These are phyloP conservation scores for Globisporangium abappressorium DNA, from an alignment of 352 stramenopile genomes.

Conservation along the genomic window DNA sequence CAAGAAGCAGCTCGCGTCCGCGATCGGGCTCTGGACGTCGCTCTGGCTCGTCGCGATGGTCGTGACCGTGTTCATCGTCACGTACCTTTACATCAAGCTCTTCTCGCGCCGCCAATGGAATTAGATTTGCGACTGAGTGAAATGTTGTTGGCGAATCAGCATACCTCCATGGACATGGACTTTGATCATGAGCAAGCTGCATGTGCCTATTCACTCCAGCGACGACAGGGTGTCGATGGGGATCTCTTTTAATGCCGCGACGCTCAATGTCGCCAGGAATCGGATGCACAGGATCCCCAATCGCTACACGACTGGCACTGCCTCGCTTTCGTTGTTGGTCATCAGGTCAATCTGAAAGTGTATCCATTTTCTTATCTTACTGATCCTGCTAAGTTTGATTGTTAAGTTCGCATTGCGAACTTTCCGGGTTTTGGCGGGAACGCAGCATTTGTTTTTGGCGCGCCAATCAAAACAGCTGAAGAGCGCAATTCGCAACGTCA, in stretches of 20 bases:
- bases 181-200: not conserved
- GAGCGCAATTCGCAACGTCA: not conserved
- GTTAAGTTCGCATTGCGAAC: not conserved
- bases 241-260: not conserved
- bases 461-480: not conserved
- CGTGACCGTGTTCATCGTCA: constrained; percentile 61
- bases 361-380: no score
- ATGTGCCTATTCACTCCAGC: not conserved
- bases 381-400: not conserved
- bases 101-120: constrained; percentile 58
- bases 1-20: constrained; percentile 62
- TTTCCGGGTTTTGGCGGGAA: not conserved
- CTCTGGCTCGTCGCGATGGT: constrained; percentile 61
- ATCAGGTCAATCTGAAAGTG: no score
- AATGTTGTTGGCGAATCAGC: no score
- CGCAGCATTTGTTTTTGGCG: not conserved
- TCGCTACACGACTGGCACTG: no score
- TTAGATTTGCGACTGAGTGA: not conserved
- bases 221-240: not conserved
- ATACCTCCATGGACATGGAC: no score
- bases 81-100: constrained; percentile 80
- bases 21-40: constrained; percentile 75
- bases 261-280: not conserved
- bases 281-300: no score
- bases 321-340: no score